Evolutionary conservation across 768 basidiomycete genomes (phyloP), one percentile per base, ranked within the genome.

Genomic region (Tricholoma sp.): DNA sequence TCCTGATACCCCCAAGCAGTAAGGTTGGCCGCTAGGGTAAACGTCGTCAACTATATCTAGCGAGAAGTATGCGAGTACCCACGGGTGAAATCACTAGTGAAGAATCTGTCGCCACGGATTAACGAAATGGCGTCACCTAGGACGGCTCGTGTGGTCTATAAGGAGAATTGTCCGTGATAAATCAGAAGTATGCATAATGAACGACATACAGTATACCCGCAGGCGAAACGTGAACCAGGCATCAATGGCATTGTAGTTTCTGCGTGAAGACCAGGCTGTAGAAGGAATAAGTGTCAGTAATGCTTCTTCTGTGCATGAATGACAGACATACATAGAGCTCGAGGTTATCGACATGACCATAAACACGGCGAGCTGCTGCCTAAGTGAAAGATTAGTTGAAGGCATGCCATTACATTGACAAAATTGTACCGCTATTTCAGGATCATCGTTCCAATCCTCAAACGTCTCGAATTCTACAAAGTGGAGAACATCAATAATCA

Each of bases 1-100:
- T 82, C 81, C 31, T 76, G 67, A 67, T 71, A 81, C 21, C 82
- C 82, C 80, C 80, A 83, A 1, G 76, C 66, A 0, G 81, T 82
- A 45, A 82, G 60, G 57, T 78, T 75, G 35, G 62, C 64, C 1
- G 80, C 79, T 80, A 56, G 4, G 50, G 27, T 27, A 16, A 49
- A 56, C 21, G 10, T 31, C 46, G 37, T 51, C 4, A n/a, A 31
- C 21, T 2, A 21, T 11, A 4, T n/a, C 12, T n/a, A 12, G 3
- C 11, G 19, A 19, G 4, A 11, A 7, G 4, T 10, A 6, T 4
- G 18, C 4, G 18, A 10, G 12, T 10, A 63, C 74, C 43, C 59
- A 79, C 77, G 78, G 5, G 76, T 81, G 62, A 78, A 79, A 63
- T 80, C 77, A 11, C 72, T 77, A 6, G 81, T 83, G 59, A 73